A percentile compares a stretch with the other conserved stretches of the same genome.
Conservation (phyloP, 768 basidiomycete genomes). For the Rhodotorula taiwanensis region DNA sequence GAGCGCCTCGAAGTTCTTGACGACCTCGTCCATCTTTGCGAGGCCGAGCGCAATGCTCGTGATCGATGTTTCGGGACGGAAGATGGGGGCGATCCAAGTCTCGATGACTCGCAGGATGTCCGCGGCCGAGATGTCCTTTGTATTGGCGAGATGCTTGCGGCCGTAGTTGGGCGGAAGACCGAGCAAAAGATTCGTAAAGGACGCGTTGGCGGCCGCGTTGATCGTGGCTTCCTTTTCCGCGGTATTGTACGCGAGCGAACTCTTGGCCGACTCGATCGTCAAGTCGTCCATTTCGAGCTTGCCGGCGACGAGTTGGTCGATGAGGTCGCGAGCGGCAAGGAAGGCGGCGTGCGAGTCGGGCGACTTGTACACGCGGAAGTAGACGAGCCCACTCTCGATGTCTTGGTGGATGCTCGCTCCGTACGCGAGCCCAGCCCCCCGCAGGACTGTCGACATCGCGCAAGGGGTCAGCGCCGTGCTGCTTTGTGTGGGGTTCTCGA, state of each 20-base stretch:
- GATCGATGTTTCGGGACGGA: slow-evolving; percentile 66
- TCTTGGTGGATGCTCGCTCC: slow-evolving; percentile 37
- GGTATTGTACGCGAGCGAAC: slow-evolving; percentile 76
- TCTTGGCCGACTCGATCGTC: slow-evolving; percentile 82
- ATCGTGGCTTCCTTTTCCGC: slow-evolving; percentile 76
- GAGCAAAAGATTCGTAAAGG: slow-evolving; percentile 84
- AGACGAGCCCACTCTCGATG: slow-evolving; percentile 36
- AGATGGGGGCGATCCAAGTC: slow-evolving; percentile 76
- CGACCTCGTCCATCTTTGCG: slow-evolving; percentile 66
- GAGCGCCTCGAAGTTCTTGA: slow-evolving; percentile 55
- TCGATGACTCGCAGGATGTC: slow-evolving; percentile 65
- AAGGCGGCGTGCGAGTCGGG: slow-evolving; percentile 58
- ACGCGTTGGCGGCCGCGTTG: slow-evolving; percentile 64
- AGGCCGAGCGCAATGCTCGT: slow-evolving; percentile 78
- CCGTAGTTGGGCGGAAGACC: slow-evolving; percentile 68
- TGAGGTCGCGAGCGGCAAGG: slow-evolving; percentile 67
- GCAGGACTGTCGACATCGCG: slow-evolving; percentile 53
- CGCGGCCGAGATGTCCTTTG: slow-evolving; percentile 64
- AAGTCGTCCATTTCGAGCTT: slow-evolving; percentile 75
- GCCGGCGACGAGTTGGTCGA: slow-evolving; percentile 72
- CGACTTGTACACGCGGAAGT: slow-evolving; percentile 42
- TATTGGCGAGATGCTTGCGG: slow-evolving; percentile 67
- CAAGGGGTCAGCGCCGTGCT: too few species aligned
- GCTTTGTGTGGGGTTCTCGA: too few species aligned
- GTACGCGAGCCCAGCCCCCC: slow-evolving; percentile 85